phyloP scores from a whole-genome alignment of 495 filamentous ascomycete genomes.

The Penicillium robsamsonii region DNA sequence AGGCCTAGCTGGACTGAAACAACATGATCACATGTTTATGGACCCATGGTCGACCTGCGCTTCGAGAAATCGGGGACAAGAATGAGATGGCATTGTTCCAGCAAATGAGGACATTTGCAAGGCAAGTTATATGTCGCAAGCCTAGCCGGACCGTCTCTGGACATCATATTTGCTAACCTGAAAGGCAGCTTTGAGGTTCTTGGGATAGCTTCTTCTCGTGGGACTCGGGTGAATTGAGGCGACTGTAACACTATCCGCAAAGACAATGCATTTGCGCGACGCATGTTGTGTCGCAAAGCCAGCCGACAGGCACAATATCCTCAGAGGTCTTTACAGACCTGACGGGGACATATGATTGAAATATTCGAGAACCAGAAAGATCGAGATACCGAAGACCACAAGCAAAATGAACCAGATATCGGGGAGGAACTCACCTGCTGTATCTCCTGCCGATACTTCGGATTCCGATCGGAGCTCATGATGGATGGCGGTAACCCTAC shows the following conservation, averaged over 20 bases:
- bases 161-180: not conserved
- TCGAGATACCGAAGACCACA: not conserved
- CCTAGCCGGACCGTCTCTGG: not conserved
- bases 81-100: too few relatives aligned
- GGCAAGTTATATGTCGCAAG: not conserved
- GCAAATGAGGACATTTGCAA: not conserved
- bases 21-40: too few relatives aligned
- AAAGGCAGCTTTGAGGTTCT: not conserved
- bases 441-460: conserved; percentile 94
- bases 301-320: not conserved
- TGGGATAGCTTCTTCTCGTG: not conserved
- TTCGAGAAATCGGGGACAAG: not conserved
- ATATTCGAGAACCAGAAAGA: conserved; percentile 5
- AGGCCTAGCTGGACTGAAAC: not conserved
- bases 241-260: not conserved
- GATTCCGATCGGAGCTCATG: conserved; percentile 50
- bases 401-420: conserved; percentile 1
- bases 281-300: not conserved
- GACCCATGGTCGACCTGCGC: too few relatives aligned
- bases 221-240: too few relatives aligned
- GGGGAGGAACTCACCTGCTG: conserved; percentile 65
- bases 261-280: not conserved
- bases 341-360: not conserved
- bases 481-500: conserved; percentile 9
- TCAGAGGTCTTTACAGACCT: not conserved